Evolutionary conservation across 2,329 filamentous ascomycete genomes (phyloP).

Genomic region (Phaeosphaeriaceae sp.): DNA sequence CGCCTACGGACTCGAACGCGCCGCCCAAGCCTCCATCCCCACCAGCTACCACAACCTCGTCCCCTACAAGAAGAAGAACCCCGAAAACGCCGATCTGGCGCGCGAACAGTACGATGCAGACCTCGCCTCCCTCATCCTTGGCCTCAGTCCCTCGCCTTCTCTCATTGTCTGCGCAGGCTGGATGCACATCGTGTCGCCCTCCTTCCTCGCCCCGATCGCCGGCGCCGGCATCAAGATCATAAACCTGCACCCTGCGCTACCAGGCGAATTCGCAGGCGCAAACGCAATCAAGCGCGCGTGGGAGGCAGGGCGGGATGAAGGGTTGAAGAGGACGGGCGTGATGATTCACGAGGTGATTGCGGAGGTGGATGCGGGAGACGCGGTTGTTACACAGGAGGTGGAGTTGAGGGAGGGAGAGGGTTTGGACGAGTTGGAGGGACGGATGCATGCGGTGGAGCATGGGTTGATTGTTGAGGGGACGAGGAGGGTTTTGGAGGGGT

Average conservation of each 20-base stretch:
- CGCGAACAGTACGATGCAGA: conserved; percentile 77
- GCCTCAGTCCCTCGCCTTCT: conserved; percentile 65
- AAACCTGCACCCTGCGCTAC: conserved; percentile 80
- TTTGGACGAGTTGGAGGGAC: conserved; percentile 70
- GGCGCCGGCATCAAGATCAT: conserved; percentile 72
- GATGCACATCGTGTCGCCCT: conserved; percentile 80
- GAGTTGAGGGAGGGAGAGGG: conserved; percentile 63
- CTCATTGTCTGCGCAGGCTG: conserved; percentile 81
- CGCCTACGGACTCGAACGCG: conserved; percentile 70
- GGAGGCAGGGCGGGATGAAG: conserved; percentile 72
- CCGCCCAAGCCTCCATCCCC: conserved; percentile 67
- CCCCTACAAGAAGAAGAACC: conserved; percentile 73
- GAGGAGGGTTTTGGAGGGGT: conserved; percentile 54
- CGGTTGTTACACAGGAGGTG: conserved; percentile 75
- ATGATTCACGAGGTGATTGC: conserved; percentile 85
- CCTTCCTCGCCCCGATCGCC: conserved; percentile 74
- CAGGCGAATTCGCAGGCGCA: conserved; percentile 77
- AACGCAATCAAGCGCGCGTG: conserved; percentile 80
- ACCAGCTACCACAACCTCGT: conserved; percentile 84
- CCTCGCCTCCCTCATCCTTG: conserved; percentile 71
- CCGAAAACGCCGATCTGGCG: conserved; percentile 45
- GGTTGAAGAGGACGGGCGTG: conserved; percentile 74
- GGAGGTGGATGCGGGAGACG: conserved; percentile 80
- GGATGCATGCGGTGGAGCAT: conserved; percentile 81
- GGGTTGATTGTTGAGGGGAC: conserved; percentile 79